Conservation (phyloP, 345 rosid genomes). For the Salix dunnii region DNA sequence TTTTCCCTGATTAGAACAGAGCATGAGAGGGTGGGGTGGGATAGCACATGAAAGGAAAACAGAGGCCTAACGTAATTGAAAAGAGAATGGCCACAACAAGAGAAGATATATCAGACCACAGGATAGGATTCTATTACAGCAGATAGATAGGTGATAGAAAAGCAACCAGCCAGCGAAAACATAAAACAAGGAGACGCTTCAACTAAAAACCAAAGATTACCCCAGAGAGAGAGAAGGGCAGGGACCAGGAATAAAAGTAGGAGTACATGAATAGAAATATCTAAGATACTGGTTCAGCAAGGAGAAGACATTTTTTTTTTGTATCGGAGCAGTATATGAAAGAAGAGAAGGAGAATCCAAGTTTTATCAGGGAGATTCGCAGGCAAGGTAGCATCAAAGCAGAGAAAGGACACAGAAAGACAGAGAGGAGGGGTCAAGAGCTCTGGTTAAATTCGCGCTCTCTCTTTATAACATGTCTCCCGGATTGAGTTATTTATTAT, state of each 20-base stretch:
- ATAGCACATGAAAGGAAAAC: background rate
- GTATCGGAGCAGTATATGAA: too few species aligned
- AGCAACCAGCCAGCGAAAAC: too few species aligned
- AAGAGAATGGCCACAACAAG: background rate
- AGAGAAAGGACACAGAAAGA: conserved; percentile 4
- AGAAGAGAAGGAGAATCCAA: conserved; percentile 9
- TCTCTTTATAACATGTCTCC: conserved; percentile 18
- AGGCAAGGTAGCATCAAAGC: conserved; percentile 11
- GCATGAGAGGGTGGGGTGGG: background rate
- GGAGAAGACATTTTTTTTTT: too few species aligned
- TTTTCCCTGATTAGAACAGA: background rate
- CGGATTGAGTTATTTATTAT: background rate
- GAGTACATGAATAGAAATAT: too few species aligned
- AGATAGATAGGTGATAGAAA: background rate
- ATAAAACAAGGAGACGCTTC: too few species aligned
- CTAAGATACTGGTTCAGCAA: too few species aligned
- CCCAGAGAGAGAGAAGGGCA: too few species aligned
- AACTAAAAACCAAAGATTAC: too few species aligned
- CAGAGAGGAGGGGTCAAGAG: background rate
- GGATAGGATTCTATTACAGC: background rate
- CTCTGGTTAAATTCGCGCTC: conserved; percentile 12
- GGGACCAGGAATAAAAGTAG: too few species aligned
- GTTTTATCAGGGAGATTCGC: conserved; percentile 2
- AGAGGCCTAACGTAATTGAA: background rate
- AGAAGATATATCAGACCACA: background rate